Percentiles rank a stretch among this genome's conserved stretches.
Conservation (phyloP, 2,329 filamentous ascomycete genomes). For the Setomelanomma holmii region DNA sequence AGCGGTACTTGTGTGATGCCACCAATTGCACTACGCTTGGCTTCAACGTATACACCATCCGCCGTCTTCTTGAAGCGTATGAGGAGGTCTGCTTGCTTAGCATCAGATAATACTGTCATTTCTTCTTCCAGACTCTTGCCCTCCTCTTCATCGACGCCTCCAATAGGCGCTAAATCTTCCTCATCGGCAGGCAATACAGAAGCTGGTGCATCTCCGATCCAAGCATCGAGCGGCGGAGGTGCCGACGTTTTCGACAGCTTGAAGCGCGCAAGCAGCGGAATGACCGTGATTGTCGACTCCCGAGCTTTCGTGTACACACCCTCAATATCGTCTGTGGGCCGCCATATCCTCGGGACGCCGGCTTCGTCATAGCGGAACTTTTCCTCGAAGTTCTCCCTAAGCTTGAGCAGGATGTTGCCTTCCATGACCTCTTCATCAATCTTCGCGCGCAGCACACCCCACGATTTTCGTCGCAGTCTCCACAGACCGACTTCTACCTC, state of each 20-base stretch:
- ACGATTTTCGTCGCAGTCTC: constrained; percentile 91
- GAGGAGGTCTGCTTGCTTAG: constrained; percentile 88
- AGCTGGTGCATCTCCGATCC: constrained; percentile 79
- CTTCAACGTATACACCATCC: constrained; percentile 96
- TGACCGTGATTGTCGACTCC: constrained; percentile 88
- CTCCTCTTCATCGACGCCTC: constrained; percentile 92
- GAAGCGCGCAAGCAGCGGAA: constrained; percentile 88
- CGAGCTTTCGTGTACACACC: constrained; percentile 90
- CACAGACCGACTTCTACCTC: constrained; percentile 93
- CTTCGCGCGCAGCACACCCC: constrained; percentile 86
- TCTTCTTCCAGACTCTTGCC: constrained; percentile 95
- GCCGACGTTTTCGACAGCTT: constrained; percentile 75
- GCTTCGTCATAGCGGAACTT: constrained; percentile 98
- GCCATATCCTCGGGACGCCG: constrained; percentile 95
- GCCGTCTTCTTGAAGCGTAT: constrained; percentile 98
- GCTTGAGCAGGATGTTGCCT: constrained; percentile 91
- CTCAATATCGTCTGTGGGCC: constrained; percentile 95
- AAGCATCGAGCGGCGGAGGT: constrained; percentile 81
- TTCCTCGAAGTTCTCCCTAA: constrained; percentile 98
- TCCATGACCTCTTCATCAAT: constrained; percentile 99
- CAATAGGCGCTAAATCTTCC: constrained; percentile 86
- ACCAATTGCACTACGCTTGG: constrained; percentile 94
- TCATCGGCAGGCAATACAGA: constrained; percentile 83
- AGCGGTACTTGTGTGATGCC: constrained; percentile 92
- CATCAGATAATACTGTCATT: constrained; percentile 90